Base-by-base conservation (phyloP, 495 filamentous ascomycete species). In the Podospora pseudocomata region DNA sequence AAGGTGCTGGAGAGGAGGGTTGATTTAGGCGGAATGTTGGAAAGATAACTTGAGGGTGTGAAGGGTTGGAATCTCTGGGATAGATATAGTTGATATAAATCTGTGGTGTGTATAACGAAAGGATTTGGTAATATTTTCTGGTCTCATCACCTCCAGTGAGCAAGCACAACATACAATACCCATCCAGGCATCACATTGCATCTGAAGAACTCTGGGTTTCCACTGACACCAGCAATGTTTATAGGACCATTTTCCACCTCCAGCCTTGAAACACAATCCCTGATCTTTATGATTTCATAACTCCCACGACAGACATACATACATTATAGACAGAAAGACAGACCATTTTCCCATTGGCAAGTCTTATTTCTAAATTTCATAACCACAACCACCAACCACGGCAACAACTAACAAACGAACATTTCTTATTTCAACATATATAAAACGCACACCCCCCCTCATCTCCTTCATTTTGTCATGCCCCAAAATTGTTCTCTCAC, bases 401-500 rank as follows among this genome's bases (percentile, higher is more conserved):
- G 11, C 34, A 5, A 39, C 34, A 39, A 39, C 23, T 13, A 49
- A 49, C 9, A 49, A 5, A 23, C 23, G 2, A 49, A 16, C 13
- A 49, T 49, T 16, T 6, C 39, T 49, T 49, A 9, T 9, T 49
- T 49, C 39, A 3, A 58, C 55, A 19, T n/a, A 58, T 58, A 58
- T 23, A 58, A 58, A 4, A 58, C 23, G 11, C 16, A 16, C 54
- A 56, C 18, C 19, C 2, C 19, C 15, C 1, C 11, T 18, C 19
- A 9, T 56, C 54, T 56, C 55, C 23, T 58, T 20, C n/a, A 3
- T 57, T 16, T 58, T 58, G 55, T 58, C 18, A 5, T 58, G 1
- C 23, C 23, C 55, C 15, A 58, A 9, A 7, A 26, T 26, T 63
- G 23, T 23, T 23, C 23, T 23, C 23, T 23, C 55, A 95, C 60